Base-by-base conservation (phyloP, 108 stramenopile species). In the Nitzschia sp. region DNA sequence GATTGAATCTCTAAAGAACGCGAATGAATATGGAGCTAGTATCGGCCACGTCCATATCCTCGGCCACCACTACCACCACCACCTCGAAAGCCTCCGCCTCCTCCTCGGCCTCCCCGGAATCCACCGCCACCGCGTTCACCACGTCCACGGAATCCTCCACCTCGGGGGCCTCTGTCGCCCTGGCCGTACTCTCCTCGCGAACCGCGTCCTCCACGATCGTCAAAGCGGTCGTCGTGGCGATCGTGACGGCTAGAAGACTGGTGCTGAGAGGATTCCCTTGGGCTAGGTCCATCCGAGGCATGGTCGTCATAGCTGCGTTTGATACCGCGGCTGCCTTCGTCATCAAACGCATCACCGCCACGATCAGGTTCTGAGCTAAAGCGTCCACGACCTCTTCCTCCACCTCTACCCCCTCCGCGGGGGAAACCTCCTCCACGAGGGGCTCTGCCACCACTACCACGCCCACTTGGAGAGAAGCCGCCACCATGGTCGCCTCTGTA, bases 271-370 rank as follows among this genome's bases (percentile, higher is more conserved):
- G 33, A 21, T 59, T 24, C 26, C 60, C 32, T 21, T 17, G 29
- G n/a, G 8, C 21, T 25, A 1, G 24, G 38, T 6, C 42, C 61
- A 23, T 68, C 42, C 2, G 36, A 30, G 45, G 28, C 28, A 23
- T 63, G 49, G 1, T 69, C 76, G 18, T 71, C 70, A 32, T 54
- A 58, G 35, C 66, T 47, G 35, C 84, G 74, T 70, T 85, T 85
- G 23, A 61, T 82, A 13, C 79, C 79, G n/a, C 79, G 74, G 24
- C 60, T 58, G 23, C 57, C 47, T 32, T 73, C 70, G 9, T 68
- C 72, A 46, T 67, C 74, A 34, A 62, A 61, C 23, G 46, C 77
- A 27, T 76, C 57, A 2, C 64, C 65, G 19, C 61, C 59, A 13
- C 64, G 70, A 23, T 71, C 70, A 31, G 19, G 32, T 36, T 54